Evolutionary conservation across 2,329 filamentous ascomycete species (phyloP).

Genomic region (Talaromyces sp.): DNA sequence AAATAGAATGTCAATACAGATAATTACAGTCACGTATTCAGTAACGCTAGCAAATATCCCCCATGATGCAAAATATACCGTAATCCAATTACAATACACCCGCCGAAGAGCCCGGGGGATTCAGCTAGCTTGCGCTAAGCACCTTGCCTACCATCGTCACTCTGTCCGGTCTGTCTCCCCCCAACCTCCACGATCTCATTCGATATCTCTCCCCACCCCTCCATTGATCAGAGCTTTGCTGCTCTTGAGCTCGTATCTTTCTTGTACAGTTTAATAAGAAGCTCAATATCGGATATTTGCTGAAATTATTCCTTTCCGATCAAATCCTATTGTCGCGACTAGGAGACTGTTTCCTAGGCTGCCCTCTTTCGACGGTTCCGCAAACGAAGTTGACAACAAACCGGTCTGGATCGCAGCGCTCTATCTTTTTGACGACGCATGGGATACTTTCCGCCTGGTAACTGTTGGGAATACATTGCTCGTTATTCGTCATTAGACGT

Average conservation of each 20-base stretch:
- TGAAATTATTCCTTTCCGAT: background rate
- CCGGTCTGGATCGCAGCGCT: background rate
- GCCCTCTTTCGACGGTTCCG: background rate
- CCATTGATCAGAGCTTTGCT: constrained; percentile 20
- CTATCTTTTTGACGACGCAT: background rate
- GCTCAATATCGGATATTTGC: background rate
- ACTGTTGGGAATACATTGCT: background rate
- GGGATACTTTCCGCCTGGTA: background rate
- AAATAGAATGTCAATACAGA: background rate
- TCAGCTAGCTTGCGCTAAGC: constrained; percentile 2
- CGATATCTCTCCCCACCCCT: constrained; percentile 1
- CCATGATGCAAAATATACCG: background rate
- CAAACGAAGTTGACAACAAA: constrained; percentile 9
- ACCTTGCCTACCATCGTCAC: constrained; percentile 13
- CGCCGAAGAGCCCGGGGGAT: constrained; percentile 6
- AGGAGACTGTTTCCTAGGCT: background rate
- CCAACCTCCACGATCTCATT: constrained; percentile 10
- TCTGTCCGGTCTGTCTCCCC: background rate
- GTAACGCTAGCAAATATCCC: background rate
- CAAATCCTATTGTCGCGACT: background rate
- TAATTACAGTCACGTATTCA: background rate
- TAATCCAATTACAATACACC: background rate
- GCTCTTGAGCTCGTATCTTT: constrained; percentile 10
- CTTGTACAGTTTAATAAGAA: background rate
- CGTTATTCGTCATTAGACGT: background rate